Conservation (phyloP, 2,329 filamentous ascomycete species). For the Aureobasidium sp. region DNA sequence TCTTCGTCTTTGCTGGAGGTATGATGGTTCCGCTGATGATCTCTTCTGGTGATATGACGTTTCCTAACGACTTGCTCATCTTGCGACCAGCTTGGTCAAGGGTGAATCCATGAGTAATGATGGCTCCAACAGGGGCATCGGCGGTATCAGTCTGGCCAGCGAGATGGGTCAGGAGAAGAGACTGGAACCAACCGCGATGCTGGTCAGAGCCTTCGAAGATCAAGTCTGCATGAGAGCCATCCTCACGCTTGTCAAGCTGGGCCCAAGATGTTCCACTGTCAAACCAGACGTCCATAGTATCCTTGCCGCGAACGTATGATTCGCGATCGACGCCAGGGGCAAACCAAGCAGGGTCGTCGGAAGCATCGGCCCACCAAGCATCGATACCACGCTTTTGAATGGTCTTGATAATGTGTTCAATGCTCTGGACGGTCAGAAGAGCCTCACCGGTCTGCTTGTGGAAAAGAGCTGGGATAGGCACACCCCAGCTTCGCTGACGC, state of each 20-base stretch:
- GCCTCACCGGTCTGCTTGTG: conserved; percentile 53
- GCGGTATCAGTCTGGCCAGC: conserved; percentile 47
- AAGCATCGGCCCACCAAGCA: conserved; percentile 84
- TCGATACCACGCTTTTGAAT: conserved; percentile 75
- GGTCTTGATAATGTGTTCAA: conserved; percentile 74
- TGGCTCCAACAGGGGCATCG: conserved; percentile 67
- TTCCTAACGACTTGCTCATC: conserved; percentile 97
- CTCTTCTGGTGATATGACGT: conserved; percentile 69
- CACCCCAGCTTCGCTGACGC: conserved; percentile 88
- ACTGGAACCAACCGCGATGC: conserved; percentile 98
- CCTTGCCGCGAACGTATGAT: conserved; percentile 65
- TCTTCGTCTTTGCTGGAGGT: conserved; percentile 52
- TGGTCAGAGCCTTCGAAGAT: conserved; percentile 95
- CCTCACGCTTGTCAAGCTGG: conserved; percentile 31
- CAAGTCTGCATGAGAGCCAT: conserved; percentile 59
- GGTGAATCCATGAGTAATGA: conserved; percentile 93
- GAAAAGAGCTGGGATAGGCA: conserved; percentile 89
- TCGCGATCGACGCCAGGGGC: conserved; percentile 50
- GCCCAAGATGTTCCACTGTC: conserved; percentile 96
- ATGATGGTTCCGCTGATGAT: conserved; percentile 80
- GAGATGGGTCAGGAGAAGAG: conserved; percentile 79
- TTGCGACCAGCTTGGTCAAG: conserved; percentile 86
- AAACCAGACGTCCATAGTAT: conserved; percentile 99
- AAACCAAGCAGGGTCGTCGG: conserved; percentile 71
- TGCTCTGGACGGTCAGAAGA: conserved; percentile 68